Conservation (phyloP, 441 rosid genomes). For the Mallotus repandus region DNA sequence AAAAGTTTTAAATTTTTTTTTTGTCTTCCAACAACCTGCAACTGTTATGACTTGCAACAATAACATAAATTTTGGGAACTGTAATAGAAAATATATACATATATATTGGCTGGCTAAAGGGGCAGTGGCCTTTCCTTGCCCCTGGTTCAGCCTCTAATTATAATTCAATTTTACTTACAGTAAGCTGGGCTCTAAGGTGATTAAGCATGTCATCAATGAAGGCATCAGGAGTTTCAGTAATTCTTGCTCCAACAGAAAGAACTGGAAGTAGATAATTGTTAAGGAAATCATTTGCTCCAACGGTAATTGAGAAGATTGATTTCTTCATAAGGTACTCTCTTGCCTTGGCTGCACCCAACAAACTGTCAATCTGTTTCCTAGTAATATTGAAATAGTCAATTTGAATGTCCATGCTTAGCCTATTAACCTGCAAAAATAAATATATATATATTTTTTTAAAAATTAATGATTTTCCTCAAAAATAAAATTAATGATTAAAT, state of each 20-base stretch:
- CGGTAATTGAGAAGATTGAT: slow-evolving; percentile 73
- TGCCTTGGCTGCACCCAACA: slow-evolving; percentile 68
- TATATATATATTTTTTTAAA: too few species aligned
- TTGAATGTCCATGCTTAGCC: slow-evolving; percentile 84
- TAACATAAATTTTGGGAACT: too few species aligned
- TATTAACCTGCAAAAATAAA: slow-evolving; percentile 48
- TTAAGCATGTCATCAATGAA: slow-evolving; percentile 66
- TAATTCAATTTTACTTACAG: slow-evolving; percentile 31
- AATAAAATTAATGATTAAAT: too few species aligned
- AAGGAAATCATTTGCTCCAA: slow-evolving; percentile 91
- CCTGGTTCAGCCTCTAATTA: too few species aligned
- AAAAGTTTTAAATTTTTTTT: too few species aligned
- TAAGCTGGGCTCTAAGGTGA: slow-evolving; percentile 58
- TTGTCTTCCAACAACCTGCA: too few species aligned
- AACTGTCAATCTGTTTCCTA: slow-evolving; percentile 55
- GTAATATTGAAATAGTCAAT: slow-evolving; percentile 78
- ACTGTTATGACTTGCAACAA: too few species aligned
- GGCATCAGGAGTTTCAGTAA: slow-evolving; percentile 56
- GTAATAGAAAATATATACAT: too few species aligned
- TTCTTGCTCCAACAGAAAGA: slow-evolving; percentile 65
- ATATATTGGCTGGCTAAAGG: too few species aligned
- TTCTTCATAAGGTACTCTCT: slow-evolving; percentile 52
- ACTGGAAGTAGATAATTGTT: slow-evolving; percentile 88
- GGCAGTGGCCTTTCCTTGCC: too few species aligned
- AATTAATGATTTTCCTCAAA: too few species aligned